phyloP scores from a whole-genome alignment of 202 grass and related monocot species.

The Zizania palustris region DNA sequence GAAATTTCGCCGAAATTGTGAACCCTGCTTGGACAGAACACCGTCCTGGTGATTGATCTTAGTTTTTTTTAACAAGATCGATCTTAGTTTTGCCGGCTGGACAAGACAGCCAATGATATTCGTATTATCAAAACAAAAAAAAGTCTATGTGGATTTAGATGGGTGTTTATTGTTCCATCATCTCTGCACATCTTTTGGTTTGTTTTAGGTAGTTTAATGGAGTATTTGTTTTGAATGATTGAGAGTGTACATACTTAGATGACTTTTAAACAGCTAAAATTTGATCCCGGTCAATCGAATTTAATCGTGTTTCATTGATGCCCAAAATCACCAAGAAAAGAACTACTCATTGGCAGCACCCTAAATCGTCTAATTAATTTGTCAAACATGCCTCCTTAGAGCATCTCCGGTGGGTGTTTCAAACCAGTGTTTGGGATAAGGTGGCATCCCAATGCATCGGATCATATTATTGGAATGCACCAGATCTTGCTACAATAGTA shows the following conservation, averaged over 20 bases:
- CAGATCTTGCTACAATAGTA: no score
- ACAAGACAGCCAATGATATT: neutral
- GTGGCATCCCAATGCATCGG: no score
- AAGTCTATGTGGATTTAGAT: conserved; percentile 29
- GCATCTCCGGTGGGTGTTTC: no score
- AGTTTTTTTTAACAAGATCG: neutral
- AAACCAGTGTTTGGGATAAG: no score
- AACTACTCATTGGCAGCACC: no score
- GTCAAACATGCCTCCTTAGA: no score
- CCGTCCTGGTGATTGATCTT: neutral
- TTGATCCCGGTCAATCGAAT: neutral
- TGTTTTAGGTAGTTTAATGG: neutral
- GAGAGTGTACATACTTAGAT: neutral
- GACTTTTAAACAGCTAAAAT: neutral
- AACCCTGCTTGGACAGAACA: conserved; percentile 48
- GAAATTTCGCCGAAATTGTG: no score
- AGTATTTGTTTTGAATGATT: conserved; percentile 4
- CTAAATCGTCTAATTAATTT: no score
- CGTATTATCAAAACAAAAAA: neutral
- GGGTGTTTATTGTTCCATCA: conserved; percentile 39
- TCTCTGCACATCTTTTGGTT: neutral
- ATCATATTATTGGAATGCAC: no score
- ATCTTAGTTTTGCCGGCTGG: neutral
- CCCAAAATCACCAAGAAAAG: no score
- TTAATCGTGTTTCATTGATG: no score